These are phyloP conservation scores for Yamadazyma aaseri DNA, from an alignment of 1,139 yeast species.

Conservation along the genomic window DNA sequence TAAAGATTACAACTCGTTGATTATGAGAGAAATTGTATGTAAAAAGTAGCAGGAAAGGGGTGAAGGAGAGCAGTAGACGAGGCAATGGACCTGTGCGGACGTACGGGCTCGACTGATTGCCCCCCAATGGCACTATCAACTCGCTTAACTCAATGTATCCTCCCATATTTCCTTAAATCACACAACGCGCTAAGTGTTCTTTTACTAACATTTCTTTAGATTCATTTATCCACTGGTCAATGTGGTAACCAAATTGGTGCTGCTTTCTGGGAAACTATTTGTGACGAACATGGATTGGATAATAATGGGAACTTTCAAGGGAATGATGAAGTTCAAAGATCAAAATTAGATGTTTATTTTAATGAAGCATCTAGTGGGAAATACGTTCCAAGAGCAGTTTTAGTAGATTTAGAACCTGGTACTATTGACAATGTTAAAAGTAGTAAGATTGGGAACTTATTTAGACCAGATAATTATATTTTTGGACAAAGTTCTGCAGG, in stretches of 20 bases:
- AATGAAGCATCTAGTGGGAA: conserved; percentile 73
- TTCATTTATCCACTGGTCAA: conserved; percentile 96
- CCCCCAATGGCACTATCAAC: too few relatives aligned
- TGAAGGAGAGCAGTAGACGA: background rate
- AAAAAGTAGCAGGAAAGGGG: background rate
- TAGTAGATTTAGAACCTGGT: conserved; percentile 92
- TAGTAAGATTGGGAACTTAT: conserved; percentile 75
- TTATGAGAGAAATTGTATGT: conserved; percentile 66
- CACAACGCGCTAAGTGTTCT: conserved; percentile 1
- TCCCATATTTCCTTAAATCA: background rate
- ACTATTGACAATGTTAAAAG: conserved; percentile 82
- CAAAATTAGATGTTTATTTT: conserved; percentile 51
- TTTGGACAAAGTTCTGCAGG: conserved; percentile 93
- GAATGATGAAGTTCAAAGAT: conserved; percentile 61
- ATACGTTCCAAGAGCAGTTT: conserved; percentile 90
- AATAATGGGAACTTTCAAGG: conserved; percentile 77
- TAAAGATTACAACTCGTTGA: conserved; percentile 1
- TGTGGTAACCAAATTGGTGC: conserved; percentile 99
- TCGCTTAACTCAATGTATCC: too few relatives aligned
- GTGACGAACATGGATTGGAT: conserved; percentile 95
- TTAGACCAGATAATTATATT: conserved; percentile 88
- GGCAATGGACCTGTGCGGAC: background rate
- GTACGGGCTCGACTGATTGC: too few relatives aligned
- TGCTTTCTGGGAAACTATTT: conserved; percentile 96
- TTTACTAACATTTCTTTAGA: conserved; percentile 40